Evolutionary conservation across 768 basidiomycete genomes (phyloP).

Genomic region (Stropharia rugosoannulata): DNA sequence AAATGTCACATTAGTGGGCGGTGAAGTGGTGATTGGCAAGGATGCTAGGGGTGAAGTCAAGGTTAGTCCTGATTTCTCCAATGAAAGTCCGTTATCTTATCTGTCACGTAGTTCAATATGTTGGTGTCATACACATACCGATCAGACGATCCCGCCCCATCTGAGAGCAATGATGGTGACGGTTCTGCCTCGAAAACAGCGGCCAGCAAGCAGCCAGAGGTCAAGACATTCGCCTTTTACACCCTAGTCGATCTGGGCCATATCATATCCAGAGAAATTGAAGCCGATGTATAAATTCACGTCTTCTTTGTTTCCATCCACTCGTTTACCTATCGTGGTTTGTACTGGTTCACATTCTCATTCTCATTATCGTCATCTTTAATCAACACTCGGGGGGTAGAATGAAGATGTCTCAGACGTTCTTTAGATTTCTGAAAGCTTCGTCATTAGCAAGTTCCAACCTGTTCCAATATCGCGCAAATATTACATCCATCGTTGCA

Average conservation of each 20-base stretch:
- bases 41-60: constrained; percentile 77
- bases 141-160: constrained; percentile 78
- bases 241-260: constrained; percentile 78
- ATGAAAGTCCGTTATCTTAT: background rate
- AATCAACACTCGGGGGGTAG: too few relatives aligned
- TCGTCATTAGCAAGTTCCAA: background rate
- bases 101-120: constrained; percentile 76
- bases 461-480: too few relatives aligned
- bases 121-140: constrained; percentile 93
- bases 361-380: background rate
- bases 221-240: constrained; percentile 90
- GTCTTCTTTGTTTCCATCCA: background rate
- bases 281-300: constrained; percentile 15
- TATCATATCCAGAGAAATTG: constrained; percentile 57
- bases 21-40: constrained; percentile 84
- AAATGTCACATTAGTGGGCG: constrained; percentile 85
- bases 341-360: too few relatives aligned
- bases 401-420: too few relatives aligned
- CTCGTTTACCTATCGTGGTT: too few relatives aligned
- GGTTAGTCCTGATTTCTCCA: constrained; percentile 37
- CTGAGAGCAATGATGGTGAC: constrained; percentile 54
- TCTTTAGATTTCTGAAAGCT: background rate
- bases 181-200: constrained; percentile 36
- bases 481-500: too few relatives aligned
- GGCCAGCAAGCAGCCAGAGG: constrained; percentile 44